Percentiles rank a stretch among this genome's conserved stretches.
Evolutionary conservation across 805 yeast species (phyloP).

Genomic region (Candida awuae): DNA sequence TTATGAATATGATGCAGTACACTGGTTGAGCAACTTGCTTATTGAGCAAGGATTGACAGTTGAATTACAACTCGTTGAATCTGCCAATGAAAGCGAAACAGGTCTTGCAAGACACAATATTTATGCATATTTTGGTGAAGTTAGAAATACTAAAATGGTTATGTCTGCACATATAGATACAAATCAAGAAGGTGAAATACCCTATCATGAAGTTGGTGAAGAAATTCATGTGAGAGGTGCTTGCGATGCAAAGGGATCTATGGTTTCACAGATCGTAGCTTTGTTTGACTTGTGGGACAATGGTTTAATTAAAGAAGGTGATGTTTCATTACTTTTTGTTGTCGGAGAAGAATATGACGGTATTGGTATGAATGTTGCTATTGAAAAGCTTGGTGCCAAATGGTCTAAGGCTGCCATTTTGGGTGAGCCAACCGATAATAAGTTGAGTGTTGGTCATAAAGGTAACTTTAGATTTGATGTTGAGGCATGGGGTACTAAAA

Average conservation of each 20-base stretch:
- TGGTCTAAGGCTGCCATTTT: slow-evolving; percentile 53
- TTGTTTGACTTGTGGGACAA: slow-evolving; percentile 35
- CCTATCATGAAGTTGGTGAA: slow-evolving; percentile 27
- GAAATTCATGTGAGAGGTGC: slow-evolving; percentile 57
- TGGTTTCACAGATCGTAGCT: slow-evolving; percentile 51
- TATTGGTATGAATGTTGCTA: slow-evolving; percentile 46
- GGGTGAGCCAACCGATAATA: slow-evolving; percentile 68
- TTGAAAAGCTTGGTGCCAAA: slow-evolving; percentile 29
- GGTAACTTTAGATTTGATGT: slow-evolving; percentile 40
- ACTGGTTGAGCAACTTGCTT: slow-evolving; percentile 16
- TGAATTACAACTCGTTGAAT: slow-evolving; percentile 29
- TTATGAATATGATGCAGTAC: neutral
- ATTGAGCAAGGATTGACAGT: slow-evolving; percentile 42
- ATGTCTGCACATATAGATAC: slow-evolving; percentile 64
- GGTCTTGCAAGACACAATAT: slow-evolving; percentile 26
- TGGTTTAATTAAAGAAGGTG: slow-evolving; percentile 40
- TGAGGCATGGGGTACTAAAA: slow-evolving; percentile 41
- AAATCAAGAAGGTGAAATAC: slow-evolving; percentile 34
- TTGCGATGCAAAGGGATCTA: slow-evolving; percentile 60
- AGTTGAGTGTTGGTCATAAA: slow-evolving; percentile 61
- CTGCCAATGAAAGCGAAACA: neutral
- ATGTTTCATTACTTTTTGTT: slow-evolving; percentile 49
- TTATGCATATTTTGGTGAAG: slow-evolving; percentile 44
- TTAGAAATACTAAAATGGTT: slow-evolving; percentile 37
- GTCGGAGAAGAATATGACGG: slow-evolving; percentile 64